Percentiles rank a stretch among this genome's conserved stretches.
Evolutionary conservation across 805 yeast species (phyloP).

Genomic region (Nakazawaea molendinolei): DNA sequence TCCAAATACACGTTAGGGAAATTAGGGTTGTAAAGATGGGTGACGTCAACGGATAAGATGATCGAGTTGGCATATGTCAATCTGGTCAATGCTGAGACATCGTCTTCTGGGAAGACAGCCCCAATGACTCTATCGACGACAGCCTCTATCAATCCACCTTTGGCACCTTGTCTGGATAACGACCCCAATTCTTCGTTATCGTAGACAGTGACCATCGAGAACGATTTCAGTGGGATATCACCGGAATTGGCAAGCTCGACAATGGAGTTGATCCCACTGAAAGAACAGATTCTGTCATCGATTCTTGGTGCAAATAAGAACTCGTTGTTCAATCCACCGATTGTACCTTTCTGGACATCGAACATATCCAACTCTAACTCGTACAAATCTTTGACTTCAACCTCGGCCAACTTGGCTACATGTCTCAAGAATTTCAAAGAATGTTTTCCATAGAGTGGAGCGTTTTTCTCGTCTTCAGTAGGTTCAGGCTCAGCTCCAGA

Average conservation of each 20-base stretch:
- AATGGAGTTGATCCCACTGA: constrained; percentile 59
- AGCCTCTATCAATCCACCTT: constrained; percentile 66
- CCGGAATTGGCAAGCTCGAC: constrained; percentile 34
- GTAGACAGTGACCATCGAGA: constrained; percentile 57
- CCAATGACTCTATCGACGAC: constrained; percentile 50
- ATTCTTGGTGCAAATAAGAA: constrained; percentile 77
- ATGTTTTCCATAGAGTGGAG: constrained; percentile 69
- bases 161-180: constrained; percentile 73
- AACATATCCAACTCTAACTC: constrained; percentile 73
- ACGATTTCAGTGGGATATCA: constrained; percentile 18
- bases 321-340: constrained; percentile 75
- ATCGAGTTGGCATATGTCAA: constrained; percentile 55
- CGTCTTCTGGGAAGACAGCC: constrained; percentile 19
- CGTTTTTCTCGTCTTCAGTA: constrained; percentile 49
- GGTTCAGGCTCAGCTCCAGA: constrained; percentile 36
- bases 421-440: constrained; percentile 61
- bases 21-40: constrained; percentile 77
- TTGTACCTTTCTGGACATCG: constrained; percentile 72
- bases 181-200: constrained; percentile 87
- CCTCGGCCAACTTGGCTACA: constrained; percentile 54
- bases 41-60: constrained; percentile 78
- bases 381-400: constrained; percentile 52
- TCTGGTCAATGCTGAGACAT: constrained; percentile 15
- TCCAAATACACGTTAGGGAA: constrained; percentile 63
- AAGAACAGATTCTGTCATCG: constrained; percentile 80